Evolutionary conservation across 345 rosid genomes (phyloP).

Genomic region (Citrus inodora): DNA sequence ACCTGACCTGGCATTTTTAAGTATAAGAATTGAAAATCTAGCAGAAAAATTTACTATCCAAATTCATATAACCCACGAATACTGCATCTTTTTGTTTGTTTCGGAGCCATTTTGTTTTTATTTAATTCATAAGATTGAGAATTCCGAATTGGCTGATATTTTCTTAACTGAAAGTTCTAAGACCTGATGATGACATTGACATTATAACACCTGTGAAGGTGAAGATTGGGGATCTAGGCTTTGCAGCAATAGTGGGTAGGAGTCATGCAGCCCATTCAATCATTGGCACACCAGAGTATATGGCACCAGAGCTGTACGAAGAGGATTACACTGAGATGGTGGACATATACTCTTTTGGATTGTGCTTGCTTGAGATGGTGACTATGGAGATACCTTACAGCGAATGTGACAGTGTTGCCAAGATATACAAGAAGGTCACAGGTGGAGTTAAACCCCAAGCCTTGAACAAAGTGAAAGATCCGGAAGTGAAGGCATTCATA

Average conservation of each 20-base stretch:
- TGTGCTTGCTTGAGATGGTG: slow-evolving; percentile 71
- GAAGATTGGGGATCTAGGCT: slow-evolving; percentile 74
- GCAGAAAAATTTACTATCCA: not conserved
- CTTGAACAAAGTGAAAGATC: slow-evolving; percentile 39
- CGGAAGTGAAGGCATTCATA: slow-evolving; percentile 58
- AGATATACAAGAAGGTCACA: slow-evolving; percentile 70
- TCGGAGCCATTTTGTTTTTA: too few relatives aligned
- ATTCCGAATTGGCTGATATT: not conserved
- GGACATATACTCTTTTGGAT: slow-evolving; percentile 62
- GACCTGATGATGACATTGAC: not conserved
- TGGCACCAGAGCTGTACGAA: slow-evolving; percentile 72
- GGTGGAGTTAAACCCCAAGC: slow-evolving; percentile 53
- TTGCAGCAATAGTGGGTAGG: slow-evolving; percentile 61
- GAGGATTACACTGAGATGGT: slow-evolving; percentile 75
- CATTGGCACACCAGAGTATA: slow-evolving; percentile 65
- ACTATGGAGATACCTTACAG: slow-evolving; percentile 69
- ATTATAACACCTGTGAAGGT: slow-evolving; percentile 27
- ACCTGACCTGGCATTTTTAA: not conserved
- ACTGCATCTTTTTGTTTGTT: too few relatives aligned
- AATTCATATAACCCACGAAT: not conserved
- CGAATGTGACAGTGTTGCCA: slow-evolving; percentile 64
- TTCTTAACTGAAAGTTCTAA: not conserved
- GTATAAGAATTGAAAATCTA: not conserved
- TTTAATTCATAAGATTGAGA: not conserved
- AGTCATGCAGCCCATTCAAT: slow-evolving; percentile 62